Evolutionary conservation across 208 protist species (phyloP), one percentile per base, ranked within the genome.

Genomic region (Crithidia fasciculata): DNA sequence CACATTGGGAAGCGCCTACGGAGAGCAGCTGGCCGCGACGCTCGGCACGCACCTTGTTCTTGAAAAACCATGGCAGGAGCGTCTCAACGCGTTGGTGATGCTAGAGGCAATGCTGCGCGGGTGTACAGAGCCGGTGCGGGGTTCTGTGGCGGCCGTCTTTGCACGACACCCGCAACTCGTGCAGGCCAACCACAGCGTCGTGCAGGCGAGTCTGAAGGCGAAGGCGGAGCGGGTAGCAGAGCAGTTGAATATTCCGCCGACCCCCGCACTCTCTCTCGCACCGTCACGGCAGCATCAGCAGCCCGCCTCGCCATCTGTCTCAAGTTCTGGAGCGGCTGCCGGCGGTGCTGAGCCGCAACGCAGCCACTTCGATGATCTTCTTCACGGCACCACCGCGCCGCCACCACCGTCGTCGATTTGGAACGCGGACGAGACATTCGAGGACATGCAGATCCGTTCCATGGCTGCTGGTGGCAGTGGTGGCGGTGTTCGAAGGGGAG

Each of bases 191-290:
- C 64, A 76, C 37, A 58, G 41, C 36, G 87, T 83, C 4, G 83
- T 89, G 40, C 82, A 88, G 60, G 72, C 82, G 15, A 88, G 77
- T 10, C 60, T 89, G 52, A 76, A 81, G 53, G 80, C 88, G 53
- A 64, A 75, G 56, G 84, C 82, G n/a, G 58, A 41, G 16, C 79
- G 76, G 55, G 76, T 88, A 41, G 18, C 86, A 15, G 68, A 66
- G 40, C 56, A 80, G 12, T 62, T 89, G 44, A 69, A 67, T 12
- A 50, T 86, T 53, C 69, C 79, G 3, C 28, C 28, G 28, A 28
- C 28, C 28, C 28, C 28, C 28, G 28, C 28, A 28, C 28, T 28
- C 28, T 28, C 28, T 28, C 28, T 1, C 28, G 28, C 28, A 28
- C 28, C 28, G 28, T 28, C 28, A 28, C 28, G 28, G 28, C 28